These are phyloP conservation scores for Blastobotrys capitulatus DNA, from an alignment of 1,139 yeast species.

Conservation along the genomic window DNA sequence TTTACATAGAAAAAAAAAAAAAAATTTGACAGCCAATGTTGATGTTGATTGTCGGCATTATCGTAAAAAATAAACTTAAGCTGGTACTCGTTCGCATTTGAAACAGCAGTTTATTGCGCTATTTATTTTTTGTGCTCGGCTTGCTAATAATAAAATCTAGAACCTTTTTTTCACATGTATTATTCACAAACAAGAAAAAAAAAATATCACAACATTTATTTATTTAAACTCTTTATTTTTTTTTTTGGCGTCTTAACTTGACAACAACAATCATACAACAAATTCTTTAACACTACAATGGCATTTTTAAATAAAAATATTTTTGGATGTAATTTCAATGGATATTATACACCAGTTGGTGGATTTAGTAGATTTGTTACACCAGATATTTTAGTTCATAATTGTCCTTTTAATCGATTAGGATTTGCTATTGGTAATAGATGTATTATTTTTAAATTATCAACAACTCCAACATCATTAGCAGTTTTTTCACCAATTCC, in stretches of 20 bases:
- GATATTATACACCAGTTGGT: conserved; percentile 31
- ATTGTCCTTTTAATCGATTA: conserved; percentile 27
- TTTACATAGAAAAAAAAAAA: too few species aligned
- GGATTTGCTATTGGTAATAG: conserved; percentile 44
- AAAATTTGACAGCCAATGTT: too few species aligned
- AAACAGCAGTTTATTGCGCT: too few species aligned
- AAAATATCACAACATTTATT: too few species aligned
- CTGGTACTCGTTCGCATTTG: too few species aligned
- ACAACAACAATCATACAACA: too few species aligned
- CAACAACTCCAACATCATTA: conserved; percentile 30
- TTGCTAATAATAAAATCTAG: not conserved
- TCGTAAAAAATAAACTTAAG: too few species aligned
- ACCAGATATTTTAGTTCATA: conserved; percentile 43
- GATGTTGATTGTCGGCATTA: too few species aligned
- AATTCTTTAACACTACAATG: not conserved
- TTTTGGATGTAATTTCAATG: conserved; percentile 4
- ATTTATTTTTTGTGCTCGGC: not conserved
- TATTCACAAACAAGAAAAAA: not conserved
- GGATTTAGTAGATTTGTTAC: conserved; percentile 45
- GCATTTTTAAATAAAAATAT: not conserved
- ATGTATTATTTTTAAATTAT: conserved; percentile 45
- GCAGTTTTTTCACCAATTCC: conserved; percentile 62
- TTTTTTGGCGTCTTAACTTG: too few species aligned
- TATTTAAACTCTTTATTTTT: not conserved
- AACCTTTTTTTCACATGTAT: not conserved